Conservation (phyloP, 305 asterid species). For the Stenogyne calaminthoides region DNA sequence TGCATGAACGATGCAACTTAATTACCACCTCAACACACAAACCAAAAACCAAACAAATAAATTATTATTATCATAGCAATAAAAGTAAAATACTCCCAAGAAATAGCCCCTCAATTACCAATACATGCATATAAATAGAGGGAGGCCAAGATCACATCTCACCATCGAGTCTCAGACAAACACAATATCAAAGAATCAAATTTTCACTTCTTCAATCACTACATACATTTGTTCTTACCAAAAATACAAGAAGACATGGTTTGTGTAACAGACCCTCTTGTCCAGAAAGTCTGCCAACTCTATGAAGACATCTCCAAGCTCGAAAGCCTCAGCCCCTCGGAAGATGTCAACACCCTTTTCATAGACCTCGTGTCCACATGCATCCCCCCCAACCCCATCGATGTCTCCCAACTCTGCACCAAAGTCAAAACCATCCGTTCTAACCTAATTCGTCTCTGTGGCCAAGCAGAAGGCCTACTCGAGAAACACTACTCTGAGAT, state of each 20-base stretch:
- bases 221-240: background rate
- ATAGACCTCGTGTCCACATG: constrained; percentile 62
- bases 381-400: constrained; percentile 58
- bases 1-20: constrained; percentile 1
- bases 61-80: background rate
- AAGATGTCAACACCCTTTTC: constrained; percentile 59
- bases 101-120: background rate
- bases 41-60: background rate
- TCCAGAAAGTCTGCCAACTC: constrained; percentile 45
- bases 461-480: constrained; percentile 63
- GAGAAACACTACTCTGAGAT: constrained; percentile 57
- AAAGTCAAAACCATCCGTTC: constrained; percentile 50
- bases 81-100: background rate
- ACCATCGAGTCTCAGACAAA: background rate
- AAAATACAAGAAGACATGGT: constrained; percentile 45
- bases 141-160: background rate
- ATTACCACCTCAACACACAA: background rate
- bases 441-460: constrained; percentile 56
- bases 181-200: background rate
- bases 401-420: constrained; percentile 53
- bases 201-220: background rate
- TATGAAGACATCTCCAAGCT: constrained; percentile 55
- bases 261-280: constrained; percentile 55
- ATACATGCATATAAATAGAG: background rate
- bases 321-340: constrained; percentile 61